A percentile compares a stretch with the other conserved stretches of the same genome.
These are phyloP conservation scores for Closterium sp. DNA, from an alignment of 139 green algal genomes.

Conservation along the genomic window DNA sequence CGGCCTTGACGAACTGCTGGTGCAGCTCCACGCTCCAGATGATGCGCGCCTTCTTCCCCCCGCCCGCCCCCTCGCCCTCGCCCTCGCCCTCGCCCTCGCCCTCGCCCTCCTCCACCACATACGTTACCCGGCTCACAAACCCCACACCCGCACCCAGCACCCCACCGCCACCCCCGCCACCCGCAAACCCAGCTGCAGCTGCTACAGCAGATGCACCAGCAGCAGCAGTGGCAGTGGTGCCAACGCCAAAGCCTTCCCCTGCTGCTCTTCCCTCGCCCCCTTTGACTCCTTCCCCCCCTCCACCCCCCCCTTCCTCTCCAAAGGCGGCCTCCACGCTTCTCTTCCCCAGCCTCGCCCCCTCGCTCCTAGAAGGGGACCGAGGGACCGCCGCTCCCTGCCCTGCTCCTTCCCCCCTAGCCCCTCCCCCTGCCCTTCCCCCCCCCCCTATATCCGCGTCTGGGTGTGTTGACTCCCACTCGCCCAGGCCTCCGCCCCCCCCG, in stretches of 20 bases:
- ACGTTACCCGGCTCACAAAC: not conserved
- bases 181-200: not conserved
- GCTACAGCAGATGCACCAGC: not conserved
- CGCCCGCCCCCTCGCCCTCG: not conserved
- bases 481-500: not conserved
- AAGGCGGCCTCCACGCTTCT: not conserved
- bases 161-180: not conserved
- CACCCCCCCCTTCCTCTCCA: not conserved
- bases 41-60: slow-evolving; percentile 83
- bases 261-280: not conserved
- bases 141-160: not conserved
- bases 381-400: not conserved
- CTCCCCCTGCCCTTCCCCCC: not conserved
- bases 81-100: not conserved
- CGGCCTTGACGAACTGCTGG: slow-evolving; percentile 91
- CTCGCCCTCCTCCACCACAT: not conserved
- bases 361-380: not conserved
- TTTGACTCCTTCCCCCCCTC: not conserved
- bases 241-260: not conserved
- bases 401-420: not conserved
- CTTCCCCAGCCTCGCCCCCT: not conserved
- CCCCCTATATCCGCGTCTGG: not conserved
- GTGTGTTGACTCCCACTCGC: not conserved
- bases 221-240: not conserved
- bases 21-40: slow-evolving; percentile 95